Percentiles rank a stretch among this genome's conserved stretches.
Evolutionary conservation across 2,329 filamentous ascomycete species (phyloP).

Genomic region (Pseudogymnoascus pannorum): DNA sequence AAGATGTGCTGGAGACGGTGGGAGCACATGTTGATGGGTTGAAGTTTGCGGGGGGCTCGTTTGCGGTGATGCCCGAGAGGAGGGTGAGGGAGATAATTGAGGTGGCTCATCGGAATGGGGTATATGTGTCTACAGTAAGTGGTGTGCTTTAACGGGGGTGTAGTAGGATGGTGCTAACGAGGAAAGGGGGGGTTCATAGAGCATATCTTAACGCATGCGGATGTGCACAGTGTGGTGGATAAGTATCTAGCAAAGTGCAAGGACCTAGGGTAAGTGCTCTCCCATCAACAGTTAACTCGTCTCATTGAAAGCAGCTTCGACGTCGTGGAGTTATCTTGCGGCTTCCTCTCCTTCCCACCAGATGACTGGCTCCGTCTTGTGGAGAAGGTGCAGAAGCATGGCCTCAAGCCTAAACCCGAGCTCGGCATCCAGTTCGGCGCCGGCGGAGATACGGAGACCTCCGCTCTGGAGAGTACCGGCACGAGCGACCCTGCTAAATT

Average conservation of each 20-base stretch:
- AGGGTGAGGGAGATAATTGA: conserved; percentile 40
- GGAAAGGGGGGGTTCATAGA: conserved; percentile 45
- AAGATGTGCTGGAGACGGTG: conserved; percentile 49
- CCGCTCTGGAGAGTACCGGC: conserved; percentile 40
- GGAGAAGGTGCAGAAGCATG: conserved; percentile 37
- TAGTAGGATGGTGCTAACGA: not conserved
- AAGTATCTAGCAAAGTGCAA: conserved; percentile 46
- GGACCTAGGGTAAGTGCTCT: conserved; percentile 34
- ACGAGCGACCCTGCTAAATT: conserved; percentile 43
- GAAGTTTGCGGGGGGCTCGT: conserved; percentile 48
- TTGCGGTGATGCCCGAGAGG: conserved; percentile 42
- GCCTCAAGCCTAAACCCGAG: conserved; percentile 46
- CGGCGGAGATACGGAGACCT: conserved; percentile 43
- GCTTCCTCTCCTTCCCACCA: conserved; percentile 46
- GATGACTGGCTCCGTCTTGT: conserved; percentile 47
- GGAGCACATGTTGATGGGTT: conserved; percentile 47
- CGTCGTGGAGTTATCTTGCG: conserved; percentile 45
- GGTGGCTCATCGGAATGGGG: conserved; percentile 40
- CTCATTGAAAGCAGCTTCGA: conserved; percentile 35
- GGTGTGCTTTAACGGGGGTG: not conserved
- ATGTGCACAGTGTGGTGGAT: conserved; percentile 39
- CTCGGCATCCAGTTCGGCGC: conserved; percentile 51
- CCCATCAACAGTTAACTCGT: not conserved
- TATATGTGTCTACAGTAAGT: conserved; percentile 45
- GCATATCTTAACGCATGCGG: conserved; percentile 43